phyloP scores from a whole-genome alignment of 1,284 basidiomycete species.

The Microbotryomycetes sp. region DNA sequence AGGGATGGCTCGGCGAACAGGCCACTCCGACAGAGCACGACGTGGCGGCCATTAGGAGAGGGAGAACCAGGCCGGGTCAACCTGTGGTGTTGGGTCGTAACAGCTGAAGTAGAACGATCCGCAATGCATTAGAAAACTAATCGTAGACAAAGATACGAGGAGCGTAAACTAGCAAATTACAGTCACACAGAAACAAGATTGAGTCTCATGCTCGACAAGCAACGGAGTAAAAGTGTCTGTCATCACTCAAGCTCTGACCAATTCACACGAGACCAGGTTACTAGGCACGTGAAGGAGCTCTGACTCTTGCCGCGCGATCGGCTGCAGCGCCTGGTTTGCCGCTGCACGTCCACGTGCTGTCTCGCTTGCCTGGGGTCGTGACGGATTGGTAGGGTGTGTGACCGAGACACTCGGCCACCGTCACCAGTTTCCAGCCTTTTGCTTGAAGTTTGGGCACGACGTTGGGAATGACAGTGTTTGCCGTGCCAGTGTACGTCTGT shows the following conservation, averaged over 20 bases:
- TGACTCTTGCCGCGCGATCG: background rate
- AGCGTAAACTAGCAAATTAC: no score
- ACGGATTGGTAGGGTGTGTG: constrained; percentile 30
- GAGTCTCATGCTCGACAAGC: no score
- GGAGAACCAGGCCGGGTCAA: constrained; percentile 10
- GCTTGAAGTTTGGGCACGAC: constrained; percentile 25
- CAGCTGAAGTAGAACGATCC: no score
- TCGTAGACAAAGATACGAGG: no score
- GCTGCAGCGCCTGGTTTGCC: background rate
- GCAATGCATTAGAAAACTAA: no score
- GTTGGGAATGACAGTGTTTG: constrained; percentile 18
- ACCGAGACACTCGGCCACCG: constrained; percentile 33
- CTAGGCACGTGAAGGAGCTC: background rate
- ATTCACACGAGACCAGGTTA: background rate
- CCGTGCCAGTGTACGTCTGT: constrained; percentile 21
- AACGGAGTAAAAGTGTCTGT: background rate
- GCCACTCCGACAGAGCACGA: constrained; percentile 49
- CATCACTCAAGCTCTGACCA: background rate
- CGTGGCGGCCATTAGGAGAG: constrained; percentile 28
- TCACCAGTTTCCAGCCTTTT: constrained; percentile 18
- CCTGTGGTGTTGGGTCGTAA: background rate
- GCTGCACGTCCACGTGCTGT: constrained; percentile 27
- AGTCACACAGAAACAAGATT: no score
- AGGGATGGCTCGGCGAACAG: constrained; percentile 57
- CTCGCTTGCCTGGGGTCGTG: constrained; percentile 22